Evolutionary conservation across 306 rosid species (phyloP).

Genomic region (Chamaecrista fasciculata): DNA sequence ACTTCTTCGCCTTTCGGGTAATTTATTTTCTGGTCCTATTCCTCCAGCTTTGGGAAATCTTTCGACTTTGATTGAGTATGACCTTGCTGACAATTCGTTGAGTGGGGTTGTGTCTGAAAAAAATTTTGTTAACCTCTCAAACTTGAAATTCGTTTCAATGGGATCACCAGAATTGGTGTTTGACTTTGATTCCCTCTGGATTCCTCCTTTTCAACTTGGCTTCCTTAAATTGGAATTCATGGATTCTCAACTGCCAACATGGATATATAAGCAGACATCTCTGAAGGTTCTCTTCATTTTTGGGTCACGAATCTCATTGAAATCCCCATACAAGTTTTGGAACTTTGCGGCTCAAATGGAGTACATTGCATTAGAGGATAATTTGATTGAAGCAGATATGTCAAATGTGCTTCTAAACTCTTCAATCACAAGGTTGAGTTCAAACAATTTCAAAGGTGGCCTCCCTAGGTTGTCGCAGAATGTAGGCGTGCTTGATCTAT

Average conservation of each 20-base stretch:
- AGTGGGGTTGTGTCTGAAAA: slow-evolving; percentile 11
- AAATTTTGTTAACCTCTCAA: slow-evolving; percentile 9
- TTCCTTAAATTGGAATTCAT: background rate
- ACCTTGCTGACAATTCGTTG: too few relatives aligned
- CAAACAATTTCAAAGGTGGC: slow-evolving; percentile 13
- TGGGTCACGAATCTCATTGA: slow-evolving; percentile 11
- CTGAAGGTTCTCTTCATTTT: accelerated
- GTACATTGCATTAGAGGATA: background rate
- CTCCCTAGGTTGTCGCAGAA: slow-evolving; percentile 34
- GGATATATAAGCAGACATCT: slow-evolving; percentile 30
- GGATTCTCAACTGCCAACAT: slow-evolving; percentile 25
- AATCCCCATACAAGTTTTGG: slow-evolving; percentile 31
- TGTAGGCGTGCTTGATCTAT: background rate
- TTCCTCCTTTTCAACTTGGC: slow-evolving; percentile 23
- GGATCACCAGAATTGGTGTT: background rate
- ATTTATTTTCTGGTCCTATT: background rate
- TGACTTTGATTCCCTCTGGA: slow-evolving; percentile 17
- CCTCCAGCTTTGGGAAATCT: background rate
- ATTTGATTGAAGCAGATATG: background rate
- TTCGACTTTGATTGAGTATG: too few relatives aligned
- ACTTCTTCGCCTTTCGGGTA: background rate
- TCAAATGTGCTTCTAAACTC: slow-evolving; percentile 24
- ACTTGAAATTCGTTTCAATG: background rate
- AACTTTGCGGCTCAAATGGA: background rate
- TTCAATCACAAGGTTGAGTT: background rate